Evolutionary conservation across 1,284 basidiomycete species (phyloP), one percentile per base, ranked within the genome.

Genomic region (Malassezia caprae): DNA sequence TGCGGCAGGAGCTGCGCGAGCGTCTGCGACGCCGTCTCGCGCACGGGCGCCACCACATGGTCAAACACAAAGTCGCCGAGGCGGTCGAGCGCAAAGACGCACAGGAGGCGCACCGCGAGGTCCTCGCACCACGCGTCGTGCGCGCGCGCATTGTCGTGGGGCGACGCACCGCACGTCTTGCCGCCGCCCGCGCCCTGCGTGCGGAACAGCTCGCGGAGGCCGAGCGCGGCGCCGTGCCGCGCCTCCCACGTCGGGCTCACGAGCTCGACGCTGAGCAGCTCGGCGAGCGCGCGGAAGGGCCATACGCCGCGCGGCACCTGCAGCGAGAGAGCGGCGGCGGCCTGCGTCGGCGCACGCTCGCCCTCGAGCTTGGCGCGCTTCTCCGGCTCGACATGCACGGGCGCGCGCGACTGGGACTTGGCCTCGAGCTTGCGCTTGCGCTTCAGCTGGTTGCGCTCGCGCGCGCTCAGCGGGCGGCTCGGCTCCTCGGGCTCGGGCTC

Each of bases 61-160:
- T 99, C 94, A 7, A 90, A 88, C 39, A 96, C 84, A 72, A 94
- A 99, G 77, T 99, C 94, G 8, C 91, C 90, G 65, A 99, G 96
- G 13, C 94, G 83, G 76, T 99, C 94, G 17, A 96, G 80, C n/a
- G 90, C 85, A 63, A 98, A 87, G 11, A 98, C 83, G 62, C 85
- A 87, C 1, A 98, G 81, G 47, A 96, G 82, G 63, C 86, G 86
- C 10, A 88, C 83, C 1, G 90, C 86, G 15, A 96, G 78, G 56
- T 86, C 83, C 63, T 91, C 91, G 75, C 86, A 88, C 89, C 90
- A 93, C 58, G 80, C 79, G 74, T 87, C 84, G 68, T 93, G 89
- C 56, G 50, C 54, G 34, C 49, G 48, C 13, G 44, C 60, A 43
- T 71, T 69, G 37, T 56, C 51, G 11, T 51, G 50, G 11, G 27